A percentile compares a stretch with the other conserved stretches of the same genome.
phyloP scores from a whole-genome alignment of 2,329 filamentous ascomycete species.

The Ambrosiella cleistominuta region DNA sequence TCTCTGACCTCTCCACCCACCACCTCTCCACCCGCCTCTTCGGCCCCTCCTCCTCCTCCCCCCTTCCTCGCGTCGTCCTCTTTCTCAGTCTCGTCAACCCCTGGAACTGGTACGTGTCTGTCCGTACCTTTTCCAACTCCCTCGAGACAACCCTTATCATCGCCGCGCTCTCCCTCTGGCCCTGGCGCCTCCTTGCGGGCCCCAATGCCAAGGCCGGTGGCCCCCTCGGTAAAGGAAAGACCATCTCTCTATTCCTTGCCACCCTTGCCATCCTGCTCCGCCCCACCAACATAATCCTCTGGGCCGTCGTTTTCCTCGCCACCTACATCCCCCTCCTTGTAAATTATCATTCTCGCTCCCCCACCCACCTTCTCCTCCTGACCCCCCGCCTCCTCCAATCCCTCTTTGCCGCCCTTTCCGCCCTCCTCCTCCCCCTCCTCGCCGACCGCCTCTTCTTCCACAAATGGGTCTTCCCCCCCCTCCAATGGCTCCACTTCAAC shows the following conservation, averaged over 20 bases:
- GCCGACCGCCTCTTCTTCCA: conserved; percentile 69
- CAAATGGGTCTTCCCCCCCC: conserved; percentile 72
- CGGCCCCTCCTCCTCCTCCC: conserved; percentile 26
- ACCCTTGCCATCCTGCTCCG: conserved; percentile 70
- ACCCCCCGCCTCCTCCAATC: conserved; percentile 43
- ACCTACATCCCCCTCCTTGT: conserved; percentile 22
- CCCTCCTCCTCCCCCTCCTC: conserved; percentile 45
- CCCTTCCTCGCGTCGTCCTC: background rate
- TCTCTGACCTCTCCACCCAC: conserved; percentile 78
- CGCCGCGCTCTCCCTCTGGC: conserved; percentile 66
- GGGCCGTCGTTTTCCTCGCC: conserved; percentile 44
- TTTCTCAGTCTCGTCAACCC: conserved; percentile 42
- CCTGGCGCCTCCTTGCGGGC: conserved; percentile 49
- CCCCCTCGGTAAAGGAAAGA: too few species aligned
- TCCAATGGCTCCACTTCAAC: conserved; percentile 83
- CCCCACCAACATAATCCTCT: conserved; percentile 78
- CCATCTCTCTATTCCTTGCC: conserved; percentile 49
- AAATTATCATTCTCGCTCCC: conserved; percentile 14
- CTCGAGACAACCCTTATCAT: conserved; percentile 79
- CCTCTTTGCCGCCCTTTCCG: conserved; percentile 41
- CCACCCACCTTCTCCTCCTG: conserved; percentile 25
- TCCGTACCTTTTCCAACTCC: conserved; percentile 84
- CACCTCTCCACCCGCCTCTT: conserved; percentile 59
- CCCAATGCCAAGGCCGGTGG: too few species aligned
- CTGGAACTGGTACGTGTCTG: conserved; percentile 95